Base-by-base conservation (phyloP, 2,329 filamentous ascomycete genomes). In the Penicillium thymicola region DNA sequence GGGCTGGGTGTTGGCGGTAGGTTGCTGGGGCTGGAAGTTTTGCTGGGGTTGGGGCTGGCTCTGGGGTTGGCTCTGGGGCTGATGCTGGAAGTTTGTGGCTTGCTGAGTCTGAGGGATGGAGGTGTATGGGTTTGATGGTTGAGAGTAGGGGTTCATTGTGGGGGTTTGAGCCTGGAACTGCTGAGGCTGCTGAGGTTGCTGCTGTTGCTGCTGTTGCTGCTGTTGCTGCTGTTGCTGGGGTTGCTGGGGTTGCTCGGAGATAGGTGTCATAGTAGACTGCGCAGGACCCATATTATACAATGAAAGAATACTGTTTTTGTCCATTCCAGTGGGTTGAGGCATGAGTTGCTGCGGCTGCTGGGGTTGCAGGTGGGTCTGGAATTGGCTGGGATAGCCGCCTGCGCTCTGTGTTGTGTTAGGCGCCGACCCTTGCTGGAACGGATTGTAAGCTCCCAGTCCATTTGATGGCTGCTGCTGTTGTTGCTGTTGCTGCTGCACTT, bases 241-340 rank as follows among this genome's bases (percentile, higher is more conserved):
- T 38, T 38, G 37, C 25, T 41, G 44, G 11, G 40, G 11, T 13
- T 52, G 50, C 58, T 75, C 67, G 28, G 69, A 66, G 18, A 73
- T 73, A 1, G 72, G 63, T 40, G 73, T 66, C 54, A 64, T 51
- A 40, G 51, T 46, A 18, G 57, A 38, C 8, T 71, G 67, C 9
- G 73, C 62, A 18, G 73, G 69, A 14, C 76, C 73, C 51, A 79
- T 71, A 53, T 75, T 78, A 60, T 79, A 80, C 13, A 80, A 66
- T 14, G 78, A 74, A 36, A 80, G 68, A 45, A 80, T 80, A 50
- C 73, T 76, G 37, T 70, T 73, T 61, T 79, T 81, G 57, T 80
- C 76, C 57, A 79, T 68, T 21, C 74, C 72, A 4, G 76, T 78
- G 42, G 70, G 69, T 60, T 79, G 78, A 5, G 73, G 62, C 28